Base-by-base conservation (phyloP, 495 filamentous ascomycete species). In the Penicillium flavigenum region DNA sequence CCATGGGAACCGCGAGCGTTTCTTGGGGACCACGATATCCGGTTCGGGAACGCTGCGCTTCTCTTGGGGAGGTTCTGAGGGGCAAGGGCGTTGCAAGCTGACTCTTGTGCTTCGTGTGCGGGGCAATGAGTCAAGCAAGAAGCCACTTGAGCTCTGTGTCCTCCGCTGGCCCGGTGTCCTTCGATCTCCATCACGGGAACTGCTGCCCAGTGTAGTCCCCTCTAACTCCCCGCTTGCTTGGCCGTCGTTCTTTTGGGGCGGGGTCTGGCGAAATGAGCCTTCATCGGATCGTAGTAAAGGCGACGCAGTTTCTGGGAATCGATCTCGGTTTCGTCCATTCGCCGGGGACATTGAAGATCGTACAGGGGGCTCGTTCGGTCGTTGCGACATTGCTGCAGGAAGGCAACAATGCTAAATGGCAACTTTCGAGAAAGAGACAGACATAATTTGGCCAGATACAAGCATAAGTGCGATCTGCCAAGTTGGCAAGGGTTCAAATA, bases 41-140 rank as follows among this genome's bases (percentile, higher is more conserved):
- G 65, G 47, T 31, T 76, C 70, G 32, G 71, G 66, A 12, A 59
- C 60, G 51, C 41, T 66, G 43, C 70, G 75, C 59, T 73, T 75
- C 54, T 67, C 70, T 34, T 47, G 56, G n/a, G 57, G 49, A 20
- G 63, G 48, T 42, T 73, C 71, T 7, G 69, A 65, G 39, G 59
- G 69, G 22, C 57, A 64, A 31, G 64, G 34, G 24, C 58, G 66
- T 32, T 74, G 64, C 26, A 67, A 59, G 48, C 59, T 62, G 3
- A 66, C 56, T 36, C 65, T 61, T 9, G 68, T 56, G 45, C 65
- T 68, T 34, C 57, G 71, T 8, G 74, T 61, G 11, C 66, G 65
- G 26, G 72, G 74, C 12, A 75, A 59, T 5, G 74, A 72, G 50
- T 78, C 77, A 34, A 82, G 53, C 26, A 82, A 56, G 31, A 82